Base-by-base conservation (phyloP, 805 yeast genomes). In the Yarrowia sp. region DNA sequence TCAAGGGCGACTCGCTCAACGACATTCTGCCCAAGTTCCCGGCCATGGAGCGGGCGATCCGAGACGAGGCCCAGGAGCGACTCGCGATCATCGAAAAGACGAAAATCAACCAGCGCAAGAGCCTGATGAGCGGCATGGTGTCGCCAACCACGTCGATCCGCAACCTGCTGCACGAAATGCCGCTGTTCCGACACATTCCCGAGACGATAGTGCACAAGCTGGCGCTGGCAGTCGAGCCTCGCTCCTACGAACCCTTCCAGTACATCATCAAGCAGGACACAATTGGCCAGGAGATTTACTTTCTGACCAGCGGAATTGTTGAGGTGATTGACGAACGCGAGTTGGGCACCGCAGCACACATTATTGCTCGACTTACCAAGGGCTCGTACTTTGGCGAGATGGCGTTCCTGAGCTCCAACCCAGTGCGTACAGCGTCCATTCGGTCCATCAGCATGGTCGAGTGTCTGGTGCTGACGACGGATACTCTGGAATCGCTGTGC, bases 31-130 rank as follows among this genome's bases (percentile, higher is more conserved):
- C 84, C 1, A 80, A 79, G 62, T 86, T 82, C 70, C 92, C 93
- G 0, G 71, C 74, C 2, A 81, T 87, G 38, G 92, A 87, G 69
- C 74, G 88, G 63, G 77, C 84, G 51, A 86, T 87, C 42, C 75
- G 92, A 65, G 90, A 87, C 70, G 93, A 87, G 68, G 92, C 90
- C 3, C 91, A 87, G 68, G 91, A 87, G 70, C 76, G 93, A 58
- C 73, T 87, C 63, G 86, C 87, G 4, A 82, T 85, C 84, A 85
- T 81, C 67, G 89, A 85, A 58, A 84, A 86, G 70, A 78, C 83
- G 68, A 80, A 62, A 73, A 70, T 58, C 72, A 42, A 64, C n/a
- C 29, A 21, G 24, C 29, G 62, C 3, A 55, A 31, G 29, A 14
- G 38, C 6, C 61, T 31, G 4, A 7, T 55, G 38, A 21, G 21